Conservation (phyloP, 192 early-diverging fungal genomes). For the Borealophlyctis nickersoniae region DNA sequence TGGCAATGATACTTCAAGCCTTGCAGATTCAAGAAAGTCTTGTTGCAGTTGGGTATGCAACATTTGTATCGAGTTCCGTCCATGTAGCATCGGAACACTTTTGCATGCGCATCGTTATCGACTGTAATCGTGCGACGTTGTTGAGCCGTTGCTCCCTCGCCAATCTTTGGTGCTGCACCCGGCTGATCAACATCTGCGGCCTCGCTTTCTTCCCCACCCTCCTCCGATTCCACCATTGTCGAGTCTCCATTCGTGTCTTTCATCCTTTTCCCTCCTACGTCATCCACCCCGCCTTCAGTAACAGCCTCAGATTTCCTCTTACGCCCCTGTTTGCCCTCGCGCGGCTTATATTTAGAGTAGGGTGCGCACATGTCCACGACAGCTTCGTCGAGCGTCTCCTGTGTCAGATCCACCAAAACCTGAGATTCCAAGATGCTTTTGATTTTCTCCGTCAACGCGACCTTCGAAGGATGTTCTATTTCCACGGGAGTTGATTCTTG, state of each 20-base stretch:
- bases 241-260: background rate
- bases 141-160: background rate
- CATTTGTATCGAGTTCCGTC: constrained; percentile 19
- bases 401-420: background rate
- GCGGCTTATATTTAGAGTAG: background rate
- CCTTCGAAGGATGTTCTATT: background rate
- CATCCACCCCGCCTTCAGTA: too few relatives aligned
- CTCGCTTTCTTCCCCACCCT: background rate
- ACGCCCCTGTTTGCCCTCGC: background rate
- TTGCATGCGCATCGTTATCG: background rate
- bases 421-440: background rate
- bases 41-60: constrained; percentile 14
- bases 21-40: constrained; percentile 16
- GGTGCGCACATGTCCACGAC: background rate
- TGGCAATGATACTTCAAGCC: constrained; percentile 15
- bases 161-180: background rate
- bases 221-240: background rate
- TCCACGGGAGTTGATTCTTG: too few relatives aligned
- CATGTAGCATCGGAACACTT: background rate
- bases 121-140: background rate
- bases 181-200: background rate
- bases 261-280: background rate
- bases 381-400: background rate
- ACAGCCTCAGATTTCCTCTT: too few relatives aligned
- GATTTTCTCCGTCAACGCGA: background rate